Conservation (phyloP, 345 rosid genomes). For the Gossypium bickii region DNA sequence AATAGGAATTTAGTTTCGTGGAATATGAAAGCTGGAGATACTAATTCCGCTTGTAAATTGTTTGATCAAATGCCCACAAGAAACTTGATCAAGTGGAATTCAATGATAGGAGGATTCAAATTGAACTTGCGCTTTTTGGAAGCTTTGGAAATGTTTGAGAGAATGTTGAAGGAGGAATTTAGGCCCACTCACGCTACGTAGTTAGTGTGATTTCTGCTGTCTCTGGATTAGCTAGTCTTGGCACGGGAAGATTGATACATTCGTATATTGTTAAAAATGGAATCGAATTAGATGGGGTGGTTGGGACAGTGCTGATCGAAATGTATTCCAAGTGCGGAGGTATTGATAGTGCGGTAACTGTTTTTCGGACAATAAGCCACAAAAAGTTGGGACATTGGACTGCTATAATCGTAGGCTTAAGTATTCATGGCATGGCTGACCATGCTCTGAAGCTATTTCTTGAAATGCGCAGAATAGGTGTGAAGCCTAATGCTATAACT, state of each 20-base stretch:
- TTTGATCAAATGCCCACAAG: constrained; percentile 17
- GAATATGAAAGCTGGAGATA: constrained; percentile 29
- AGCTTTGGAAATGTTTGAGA: constrained; percentile 32
- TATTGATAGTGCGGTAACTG: constrained; percentile 40
- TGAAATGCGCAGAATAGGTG: constrained; percentile 36
- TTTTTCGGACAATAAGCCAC: constrained; percentile 31
- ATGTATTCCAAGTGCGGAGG: constrained; percentile 72
- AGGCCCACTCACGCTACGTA: constrained; percentile 1
- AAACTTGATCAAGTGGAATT: constrained; percentile 42
- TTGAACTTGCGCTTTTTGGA: constrained; percentile 26
- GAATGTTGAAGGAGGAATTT: constrained; percentile 21
- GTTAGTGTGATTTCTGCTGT: constrained; percentile 43
- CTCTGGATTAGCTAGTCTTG: constrained; percentile 48
- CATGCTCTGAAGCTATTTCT: constrained; percentile 42
- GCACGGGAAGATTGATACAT: constrained; percentile 53
- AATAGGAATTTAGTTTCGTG: constrained; percentile 25
- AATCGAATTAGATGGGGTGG: constrained; percentile 36
- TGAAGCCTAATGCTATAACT: constrained; percentile 50
- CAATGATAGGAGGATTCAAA: constrained; percentile 36
- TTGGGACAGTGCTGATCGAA: constrained; percentile 53
- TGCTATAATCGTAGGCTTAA: constrained; percentile 61
- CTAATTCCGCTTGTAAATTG: constrained; percentile 27
- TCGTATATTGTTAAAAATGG: constrained; percentile 46
- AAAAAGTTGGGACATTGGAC: constrained; percentile 70
- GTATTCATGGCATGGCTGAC: constrained; percentile 54